These are phyloP conservation scores for Fusarium sp. DNA, from an alignment of 2,329 filamentous ascomycete species.

Conservation along the genomic window DNA sequence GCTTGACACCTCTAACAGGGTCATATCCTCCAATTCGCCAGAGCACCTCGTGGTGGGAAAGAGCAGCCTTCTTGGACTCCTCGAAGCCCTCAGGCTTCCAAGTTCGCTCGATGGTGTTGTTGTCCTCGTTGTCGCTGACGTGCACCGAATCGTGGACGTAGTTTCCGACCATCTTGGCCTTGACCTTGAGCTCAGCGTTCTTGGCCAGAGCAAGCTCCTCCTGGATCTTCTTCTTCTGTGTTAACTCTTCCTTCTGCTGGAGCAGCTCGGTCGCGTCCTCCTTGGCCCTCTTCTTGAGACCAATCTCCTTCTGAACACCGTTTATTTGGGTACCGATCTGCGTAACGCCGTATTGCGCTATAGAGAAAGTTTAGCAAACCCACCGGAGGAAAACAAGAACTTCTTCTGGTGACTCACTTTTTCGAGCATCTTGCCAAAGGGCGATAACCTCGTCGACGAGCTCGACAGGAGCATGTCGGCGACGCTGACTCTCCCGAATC, in stretches of 20 bases:
- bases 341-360: conserved; percentile 78
- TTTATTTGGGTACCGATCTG: conserved; percentile 90
- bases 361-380: conserved; percentile 18
- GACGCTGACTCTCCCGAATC: conserved; percentile 91
- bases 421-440: conserved; percentile 86
- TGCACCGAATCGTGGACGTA: conserved; percentile 87
- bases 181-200: conserved; percentile 77
- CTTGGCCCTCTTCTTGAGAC: conserved; percentile 92
- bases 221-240: conserved; percentile 84
- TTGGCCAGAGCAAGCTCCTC: conserved; percentile 82
- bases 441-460: conserved; percentile 91
- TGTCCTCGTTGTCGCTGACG: conserved; percentile 86
- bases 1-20: conserved; percentile 90
- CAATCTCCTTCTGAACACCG: conserved; percentile 89
- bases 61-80: conserved; percentile 79
- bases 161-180: conserved; percentile 81
- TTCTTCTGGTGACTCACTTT: conserved; percentile 58
- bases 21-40: conserved; percentile 91
- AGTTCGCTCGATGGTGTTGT: conserved; percentile 81
- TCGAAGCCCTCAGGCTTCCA: conserved; percentile 84
- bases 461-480: conserved; percentile 82
- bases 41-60: conserved; percentile 96
- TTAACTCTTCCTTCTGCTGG: conserved; percentile 79
- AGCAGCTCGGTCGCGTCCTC: conserved; percentile 87
- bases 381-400: neutral